A percentile compares a stretch with the other conserved stretches of the same genome.
These are phyloP conservation scores for Boletus sp. DNA, from an alignment of 768 basidiomycete genomes.

Conservation along the genomic window DNA sequence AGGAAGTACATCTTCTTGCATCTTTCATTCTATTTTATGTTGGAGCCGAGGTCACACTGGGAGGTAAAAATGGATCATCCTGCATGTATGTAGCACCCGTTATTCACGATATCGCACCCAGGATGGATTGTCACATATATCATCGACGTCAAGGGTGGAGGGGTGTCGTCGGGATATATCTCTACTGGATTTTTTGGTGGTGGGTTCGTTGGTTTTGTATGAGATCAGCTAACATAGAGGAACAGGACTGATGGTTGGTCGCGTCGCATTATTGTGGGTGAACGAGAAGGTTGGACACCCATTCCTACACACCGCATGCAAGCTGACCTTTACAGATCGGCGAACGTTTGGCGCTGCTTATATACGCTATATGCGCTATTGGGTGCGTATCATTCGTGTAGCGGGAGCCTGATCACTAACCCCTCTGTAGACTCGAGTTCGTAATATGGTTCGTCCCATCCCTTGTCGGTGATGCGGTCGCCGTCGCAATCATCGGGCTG, in stretches of 20 bases:
- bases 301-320: not conserved
- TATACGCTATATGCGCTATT: constrained; percentile 32
- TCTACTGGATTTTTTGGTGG: constrained; percentile 38
- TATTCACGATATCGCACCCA: constrained; percentile 11
- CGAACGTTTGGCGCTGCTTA: constrained; percentile 27
- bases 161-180: constrained; percentile 45
- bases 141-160: constrained; percentile 41
- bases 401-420: not conserved
- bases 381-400: constrained; percentile 11
- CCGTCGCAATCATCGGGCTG: constrained; percentile 61
- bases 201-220: not conserved
- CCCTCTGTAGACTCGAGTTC: constrained; percentile 49
- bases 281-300: constrained; percentile 22
- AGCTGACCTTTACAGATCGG: constrained; percentile 25
- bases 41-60: constrained; percentile 51
- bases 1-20: constrained; percentile 44
- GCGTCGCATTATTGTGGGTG: constrained; percentile 27
- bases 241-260: constrained; percentile 29
- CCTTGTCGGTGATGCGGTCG: constrained; percentile 59
- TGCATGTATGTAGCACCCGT: not conserved
- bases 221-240: not conserved
- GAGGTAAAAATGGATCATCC: constrained; percentile 29
- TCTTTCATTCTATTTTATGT: constrained; percentile 45
- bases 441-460: constrained; percentile 69
- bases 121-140: constrained; percentile 70